Conservation (phyloP, 2,329 filamentous ascomycete species). For the Fusarium neocosmosporiellum region DNA sequence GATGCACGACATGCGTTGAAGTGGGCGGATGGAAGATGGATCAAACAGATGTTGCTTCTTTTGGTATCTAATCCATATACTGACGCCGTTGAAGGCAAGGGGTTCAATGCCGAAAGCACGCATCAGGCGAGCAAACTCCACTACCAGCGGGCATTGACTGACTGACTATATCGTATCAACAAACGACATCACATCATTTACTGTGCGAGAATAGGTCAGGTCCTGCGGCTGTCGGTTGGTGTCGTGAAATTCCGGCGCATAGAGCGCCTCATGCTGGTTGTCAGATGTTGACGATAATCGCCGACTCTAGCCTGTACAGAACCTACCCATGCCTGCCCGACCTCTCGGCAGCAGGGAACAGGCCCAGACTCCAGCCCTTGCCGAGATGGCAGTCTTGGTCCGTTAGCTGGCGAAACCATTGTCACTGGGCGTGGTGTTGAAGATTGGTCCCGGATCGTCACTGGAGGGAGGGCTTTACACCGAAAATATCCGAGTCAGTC, state of each 20-base stretch:
- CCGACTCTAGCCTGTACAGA: not conserved
- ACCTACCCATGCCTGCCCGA: not conserved
- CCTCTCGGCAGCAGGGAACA: not conserved
- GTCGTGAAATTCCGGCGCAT: conserved; percentile 11
- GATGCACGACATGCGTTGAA: conserved; percentile 14
- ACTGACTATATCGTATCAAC: not conserved
- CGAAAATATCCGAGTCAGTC: conserved; percentile 19
- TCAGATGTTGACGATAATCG: not conserved
- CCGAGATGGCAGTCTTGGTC: conserved; percentile 17
- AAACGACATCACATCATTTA: not conserved
- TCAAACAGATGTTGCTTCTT: not conserved
- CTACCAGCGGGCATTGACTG: not conserved
- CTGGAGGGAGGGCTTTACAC: conserved; percentile 3
- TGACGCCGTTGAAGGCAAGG: not conserved
- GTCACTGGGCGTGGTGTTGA: not conserved
- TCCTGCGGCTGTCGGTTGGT: not conserved
- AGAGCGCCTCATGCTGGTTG: conserved; percentile 8
- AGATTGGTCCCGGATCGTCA: not conserved
- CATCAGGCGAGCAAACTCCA: conserved; percentile 3
- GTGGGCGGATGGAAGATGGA: not conserved
- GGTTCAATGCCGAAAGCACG: not conserved
- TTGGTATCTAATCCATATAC: not conserved
- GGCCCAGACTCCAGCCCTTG: conserved; percentile 1
- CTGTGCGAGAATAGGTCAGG: not conserved
- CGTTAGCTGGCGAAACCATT: conserved; percentile 21